phyloP scores from a whole-genome alignment of 129 eudicot species.

The Solidago caesia region DNA sequence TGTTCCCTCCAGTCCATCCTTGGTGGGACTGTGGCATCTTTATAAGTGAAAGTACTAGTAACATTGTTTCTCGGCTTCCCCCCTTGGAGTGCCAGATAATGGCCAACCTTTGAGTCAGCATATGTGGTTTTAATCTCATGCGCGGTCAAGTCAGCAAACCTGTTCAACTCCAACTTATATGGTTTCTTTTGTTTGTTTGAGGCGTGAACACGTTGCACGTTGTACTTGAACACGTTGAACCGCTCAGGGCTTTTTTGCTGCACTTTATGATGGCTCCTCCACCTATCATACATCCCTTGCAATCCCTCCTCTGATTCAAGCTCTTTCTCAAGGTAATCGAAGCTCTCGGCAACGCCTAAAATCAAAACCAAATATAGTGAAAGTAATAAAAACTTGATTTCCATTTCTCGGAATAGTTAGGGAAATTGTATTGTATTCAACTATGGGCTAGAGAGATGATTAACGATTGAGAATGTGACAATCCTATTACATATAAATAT shows the following conservation, averaged over 20 bases:
- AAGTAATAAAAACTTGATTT: constrained; percentile 27
- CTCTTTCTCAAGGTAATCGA: no score
- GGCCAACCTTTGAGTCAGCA: constrained; percentile 43
- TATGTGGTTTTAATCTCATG: constrained; percentile 52
- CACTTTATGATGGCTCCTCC: no score
- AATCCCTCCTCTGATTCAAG: no score
- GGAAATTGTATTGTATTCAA: no score
- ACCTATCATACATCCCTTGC: no score
- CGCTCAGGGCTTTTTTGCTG: no score
- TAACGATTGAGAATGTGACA: no score
- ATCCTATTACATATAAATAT: no score
- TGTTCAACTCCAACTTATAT: constrained; percentile 62
- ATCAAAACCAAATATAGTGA: constrained; percentile 40
- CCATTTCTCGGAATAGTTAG: constrained; percentile 13
- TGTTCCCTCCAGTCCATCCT: constrained; percentile 63
- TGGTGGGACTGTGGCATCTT: constrained; percentile 38
- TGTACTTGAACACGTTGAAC: no score
- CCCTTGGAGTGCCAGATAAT: constrained; percentile 35
- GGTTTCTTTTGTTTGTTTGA: constrained; percentile 59
- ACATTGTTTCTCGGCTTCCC: not conserved
- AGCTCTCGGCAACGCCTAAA: constrained; percentile 4
- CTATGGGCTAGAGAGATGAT: no score
- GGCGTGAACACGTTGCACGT: constrained; percentile 37
- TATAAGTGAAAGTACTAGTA: constrained; percentile 16
- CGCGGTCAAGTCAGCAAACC: constrained; percentile 65